phyloP scores from a whole-genome alignment of 768 basidiomycete species.

The Imleria badia region DNA sequence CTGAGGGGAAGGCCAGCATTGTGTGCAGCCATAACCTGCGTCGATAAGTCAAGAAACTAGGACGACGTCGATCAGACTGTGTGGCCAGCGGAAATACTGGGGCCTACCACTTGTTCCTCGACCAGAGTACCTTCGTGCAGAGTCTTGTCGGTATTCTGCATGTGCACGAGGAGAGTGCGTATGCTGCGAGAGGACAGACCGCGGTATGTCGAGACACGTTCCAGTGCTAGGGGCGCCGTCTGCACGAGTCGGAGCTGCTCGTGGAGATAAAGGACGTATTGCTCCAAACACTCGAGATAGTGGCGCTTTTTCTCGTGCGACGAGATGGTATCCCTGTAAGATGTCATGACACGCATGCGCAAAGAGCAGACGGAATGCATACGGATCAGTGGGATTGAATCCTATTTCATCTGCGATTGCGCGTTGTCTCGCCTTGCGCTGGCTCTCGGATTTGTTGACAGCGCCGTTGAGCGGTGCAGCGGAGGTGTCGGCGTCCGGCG shows the following conservation, averaged over 20 bases:
- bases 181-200: slow-evolving; percentile 66
- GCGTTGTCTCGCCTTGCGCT: slow-evolving; percentile 58
- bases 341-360: not conserved
- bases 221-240: slow-evolving; percentile 44
- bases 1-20: slow-evolving; percentile 25
- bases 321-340: slow-evolving; percentile 62
- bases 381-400: slow-evolving; percentile 64
- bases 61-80: not conserved
- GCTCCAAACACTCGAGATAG: slow-evolving; percentile 71
- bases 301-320: slow-evolving; percentile 77
- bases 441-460: slow-evolving; percentile 42
- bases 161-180: slow-evolving; percentile 68
- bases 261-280: slow-evolving; percentile 66
- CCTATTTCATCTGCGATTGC: slow-evolving; percentile 55
- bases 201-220: slow-evolving; percentile 50
- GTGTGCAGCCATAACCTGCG: slow-evolving; percentile 29
- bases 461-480: not conserved
- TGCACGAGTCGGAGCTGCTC: slow-evolving; percentile 56
- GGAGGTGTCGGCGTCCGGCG: slow-evolving; percentile 5
- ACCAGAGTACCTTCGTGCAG: slow-evolving; percentile 48
- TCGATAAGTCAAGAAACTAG: slow-evolving; percentile 32
- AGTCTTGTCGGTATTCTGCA: slow-evolving; percentile 55
- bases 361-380: slow-evolving; percentile 21
- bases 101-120: slow-evolving; percentile 56
- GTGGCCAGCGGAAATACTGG: not conserved